Conservation (phyloP, 768 basidiomycete genomes). For the Chalciporus piperatus region DNA sequence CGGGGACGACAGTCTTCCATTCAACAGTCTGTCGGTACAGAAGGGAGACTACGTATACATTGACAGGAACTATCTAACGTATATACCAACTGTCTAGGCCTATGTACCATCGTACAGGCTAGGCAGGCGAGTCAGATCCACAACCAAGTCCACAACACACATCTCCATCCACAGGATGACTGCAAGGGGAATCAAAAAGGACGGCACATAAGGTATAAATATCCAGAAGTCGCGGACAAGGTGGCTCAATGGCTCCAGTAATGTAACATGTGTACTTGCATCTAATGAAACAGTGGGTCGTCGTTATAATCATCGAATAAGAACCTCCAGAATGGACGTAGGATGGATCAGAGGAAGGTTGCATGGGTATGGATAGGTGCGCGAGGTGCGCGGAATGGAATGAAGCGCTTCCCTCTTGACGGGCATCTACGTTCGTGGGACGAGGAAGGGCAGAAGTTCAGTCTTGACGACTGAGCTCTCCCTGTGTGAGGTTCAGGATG, state of each 20-base stretch:
- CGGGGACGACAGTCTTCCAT: too few relatives aligned
- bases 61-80: too few relatives aligned
- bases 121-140: background rate
- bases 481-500: conserved; percentile 78
- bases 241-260: conserved; percentile 8
- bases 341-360: background rate
- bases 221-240: background rate
- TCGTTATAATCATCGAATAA: conserved; percentile 20
- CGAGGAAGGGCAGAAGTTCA: conserved; percentile 20
- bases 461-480: conserved; percentile 73
- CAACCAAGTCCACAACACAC: background rate
- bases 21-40: too few relatives aligned
- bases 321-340: conserved; percentile 7
- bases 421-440: background rate
- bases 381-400: background rate
- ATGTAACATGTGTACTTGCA: conserved; percentile 13
- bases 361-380: background rate
- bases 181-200: background rate
- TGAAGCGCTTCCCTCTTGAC: background rate
- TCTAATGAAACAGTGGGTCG: conserved; percentile 18
- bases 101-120: too few relatives aligned
- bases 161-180: background rate
- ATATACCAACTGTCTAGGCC: too few relatives aligned
- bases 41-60: too few relatives aligned
- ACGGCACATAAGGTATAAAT: conserved; percentile 1